These are phyloP conservation scores for Auriculariales sp. DNA, from an alignment of 768 basidiomycete species.

Conservation along the genomic window DNA sequence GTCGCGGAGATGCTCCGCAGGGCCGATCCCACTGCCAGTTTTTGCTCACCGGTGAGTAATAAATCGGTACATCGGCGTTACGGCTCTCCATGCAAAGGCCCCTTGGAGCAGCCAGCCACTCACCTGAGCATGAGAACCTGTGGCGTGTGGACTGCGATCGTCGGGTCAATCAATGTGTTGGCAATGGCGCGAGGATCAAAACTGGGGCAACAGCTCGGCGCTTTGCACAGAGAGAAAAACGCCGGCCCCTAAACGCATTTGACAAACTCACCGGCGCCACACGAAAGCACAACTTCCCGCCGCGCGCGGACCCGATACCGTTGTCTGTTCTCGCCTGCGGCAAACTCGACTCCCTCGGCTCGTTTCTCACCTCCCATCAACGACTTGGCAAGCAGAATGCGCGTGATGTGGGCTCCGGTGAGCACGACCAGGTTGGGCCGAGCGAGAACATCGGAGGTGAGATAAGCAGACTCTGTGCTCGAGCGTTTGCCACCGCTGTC, in stretches of 20 bases:
- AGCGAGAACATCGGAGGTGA: conserved; percentile 7
- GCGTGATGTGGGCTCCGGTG: conserved; percentile 6
- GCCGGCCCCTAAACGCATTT: too few relatives aligned
- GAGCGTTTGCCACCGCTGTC: conserved; percentile 4
- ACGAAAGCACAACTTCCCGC: conserved; percentile 10
- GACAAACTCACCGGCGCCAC: too few relatives aligned
- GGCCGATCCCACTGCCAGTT: conserved; percentile 67
- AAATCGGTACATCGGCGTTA: too few relatives aligned
- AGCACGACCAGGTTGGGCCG: conserved; percentile 10
- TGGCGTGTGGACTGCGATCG: conserved; percentile 22
- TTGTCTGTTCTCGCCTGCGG: not conserved
- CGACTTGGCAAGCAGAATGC: conserved; percentile 6
- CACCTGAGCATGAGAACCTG: conserved; percentile 22
- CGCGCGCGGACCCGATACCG: conserved; percentile 6
- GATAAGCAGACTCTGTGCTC: conserved; percentile 7
- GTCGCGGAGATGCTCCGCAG: conserved; percentile 35
- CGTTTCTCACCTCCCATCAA: conserved; percentile 2
- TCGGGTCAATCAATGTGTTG: too few relatives aligned
- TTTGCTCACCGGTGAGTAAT: too few relatives aligned
- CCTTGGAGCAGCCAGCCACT: too few relatives aligned
- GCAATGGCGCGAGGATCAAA: too few relatives aligned
- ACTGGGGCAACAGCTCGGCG: too few relatives aligned
- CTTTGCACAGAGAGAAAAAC: too few relatives aligned
- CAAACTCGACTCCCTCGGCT: conserved; percentile 9
- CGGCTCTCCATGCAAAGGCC: too few relatives aligned